phyloP scores from a whole-genome alignment of 257 asterid species.

The Scutellaria baicalensis region DNA sequence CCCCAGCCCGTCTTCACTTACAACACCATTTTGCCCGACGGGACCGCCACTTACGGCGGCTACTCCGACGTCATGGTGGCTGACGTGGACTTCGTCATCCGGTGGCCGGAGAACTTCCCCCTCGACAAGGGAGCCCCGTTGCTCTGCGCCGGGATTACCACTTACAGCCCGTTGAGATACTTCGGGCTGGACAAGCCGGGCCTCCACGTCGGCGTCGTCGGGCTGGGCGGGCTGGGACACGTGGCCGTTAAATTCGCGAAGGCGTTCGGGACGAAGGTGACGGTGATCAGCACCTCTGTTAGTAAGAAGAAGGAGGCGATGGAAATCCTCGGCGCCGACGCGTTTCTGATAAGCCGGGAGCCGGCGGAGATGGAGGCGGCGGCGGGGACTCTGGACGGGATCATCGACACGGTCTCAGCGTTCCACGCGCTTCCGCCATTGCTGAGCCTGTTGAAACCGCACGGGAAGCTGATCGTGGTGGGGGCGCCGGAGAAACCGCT shows the following conservation, averaged over 20 bases:
- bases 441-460: conserved; percentile 23
- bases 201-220: conserved; percentile 27
- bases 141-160: conserved; percentile 38
- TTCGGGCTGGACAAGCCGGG: conserved; percentile 34
- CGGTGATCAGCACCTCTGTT: conserved; percentile 32
- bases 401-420: conserved; percentile 30
- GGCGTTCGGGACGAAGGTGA: conserved; percentile 32
- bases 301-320: conserved; percentile 28
- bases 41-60: conserved; percentile 30
- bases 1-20: conserved; percentile 12
- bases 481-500: conserved; percentile 32
- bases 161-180: conserved; percentile 27
- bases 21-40: conserved; percentile 24
- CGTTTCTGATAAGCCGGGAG: conserved; percentile 21
- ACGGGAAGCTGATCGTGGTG: conserved; percentile 29
- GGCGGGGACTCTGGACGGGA: conserved; percentile 27
- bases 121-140: conserved; percentile 30
- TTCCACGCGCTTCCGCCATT: conserved; percentile 21
- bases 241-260: conserved; percentile 36
- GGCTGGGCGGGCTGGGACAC: conserved; percentile 47
- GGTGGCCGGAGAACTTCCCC: conserved; percentile 33
- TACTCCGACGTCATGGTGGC: conserved; percentile 33
- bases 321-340: conserved; percentile 24
- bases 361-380: conserved; percentile 26
- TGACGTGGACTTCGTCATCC: conserved; percentile 22